Percentiles rank a stretch among this genome's conserved stretches.
Evolutionary conservation across 1,139 yeast genomes (phyloP).

Genomic region (Diutina rugosa): DNA sequence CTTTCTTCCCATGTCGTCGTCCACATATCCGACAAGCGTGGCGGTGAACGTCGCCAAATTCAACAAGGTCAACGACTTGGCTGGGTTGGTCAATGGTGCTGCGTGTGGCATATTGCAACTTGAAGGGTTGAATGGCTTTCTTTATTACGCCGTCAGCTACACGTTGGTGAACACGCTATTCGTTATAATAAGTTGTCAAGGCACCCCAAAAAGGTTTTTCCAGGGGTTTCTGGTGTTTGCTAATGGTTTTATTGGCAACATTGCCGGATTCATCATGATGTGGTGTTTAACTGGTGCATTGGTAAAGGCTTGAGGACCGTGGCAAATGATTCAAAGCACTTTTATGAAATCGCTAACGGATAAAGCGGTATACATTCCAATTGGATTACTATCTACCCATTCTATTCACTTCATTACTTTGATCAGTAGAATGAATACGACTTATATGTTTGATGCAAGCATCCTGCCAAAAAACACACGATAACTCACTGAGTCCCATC

Average conservation of each 20-base stretch:
- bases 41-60: background rate
- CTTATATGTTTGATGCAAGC: too few relatives aligned
- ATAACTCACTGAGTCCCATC: too few relatives aligned
- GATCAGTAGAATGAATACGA: too few relatives aligned
- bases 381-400: too few relatives aligned
- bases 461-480: too few relatives aligned
- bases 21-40: background rate
- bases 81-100: background rate
- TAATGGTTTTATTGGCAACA: background rate
- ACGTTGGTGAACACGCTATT: background rate
- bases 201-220: background rate
- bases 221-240: background rate
- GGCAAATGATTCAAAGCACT: background rate
- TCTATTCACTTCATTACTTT: too few relatives aligned
- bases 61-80: background rate
- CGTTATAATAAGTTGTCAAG: background rate
- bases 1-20: background rate
- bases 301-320: background rate
- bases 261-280: slow-evolving; percentile 2
- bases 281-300: slow-evolving; percentile 2
- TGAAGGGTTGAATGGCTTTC: background rate
- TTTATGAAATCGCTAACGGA: background rate
- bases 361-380: too few relatives aligned
- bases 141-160: background rate
- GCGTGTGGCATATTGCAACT: background rate